phyloP scores from a whole-genome alignment of 495 filamentous ascomycete genomes.

The Copromyces sp. region DNA sequence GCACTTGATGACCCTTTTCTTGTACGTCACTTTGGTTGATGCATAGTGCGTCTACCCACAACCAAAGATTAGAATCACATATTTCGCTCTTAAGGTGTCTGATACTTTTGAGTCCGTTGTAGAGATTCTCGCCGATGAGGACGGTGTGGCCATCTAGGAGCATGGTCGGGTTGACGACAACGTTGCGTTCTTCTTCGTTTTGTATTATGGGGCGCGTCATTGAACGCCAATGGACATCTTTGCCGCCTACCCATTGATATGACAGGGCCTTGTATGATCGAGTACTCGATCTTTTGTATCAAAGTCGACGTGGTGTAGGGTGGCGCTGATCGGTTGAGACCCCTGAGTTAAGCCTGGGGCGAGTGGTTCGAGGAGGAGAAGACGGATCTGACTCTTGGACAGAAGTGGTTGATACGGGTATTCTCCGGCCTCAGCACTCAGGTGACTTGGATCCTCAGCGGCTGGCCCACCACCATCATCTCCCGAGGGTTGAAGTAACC shows the following conservation, averaged over 20 bases:
- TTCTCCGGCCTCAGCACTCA: neutral
- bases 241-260: neutral
- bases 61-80: no score
- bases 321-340: neutral
- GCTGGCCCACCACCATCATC: neutral
- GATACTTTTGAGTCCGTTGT: no score
- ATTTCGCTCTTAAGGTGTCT: no score
- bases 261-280: neutral
- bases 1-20: no score
- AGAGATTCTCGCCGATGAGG: no score
- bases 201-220: no score
- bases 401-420: neutral
- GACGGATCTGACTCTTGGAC: neutral
- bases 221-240: no score
- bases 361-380: neutral
- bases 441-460: neutral
- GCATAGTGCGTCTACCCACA: no score
- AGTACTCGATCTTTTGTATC: neutral
- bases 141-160: no score
- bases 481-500: neutral
- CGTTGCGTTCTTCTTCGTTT: no score
- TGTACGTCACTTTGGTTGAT: no score
- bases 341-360: neutral
- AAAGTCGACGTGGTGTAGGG: neutral
- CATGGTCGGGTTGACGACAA: no score